These are phyloP conservation scores for Glonium stellatum DNA, from an alignment of 495 filamentous ascomycete species.

Conservation along the genomic window DNA sequence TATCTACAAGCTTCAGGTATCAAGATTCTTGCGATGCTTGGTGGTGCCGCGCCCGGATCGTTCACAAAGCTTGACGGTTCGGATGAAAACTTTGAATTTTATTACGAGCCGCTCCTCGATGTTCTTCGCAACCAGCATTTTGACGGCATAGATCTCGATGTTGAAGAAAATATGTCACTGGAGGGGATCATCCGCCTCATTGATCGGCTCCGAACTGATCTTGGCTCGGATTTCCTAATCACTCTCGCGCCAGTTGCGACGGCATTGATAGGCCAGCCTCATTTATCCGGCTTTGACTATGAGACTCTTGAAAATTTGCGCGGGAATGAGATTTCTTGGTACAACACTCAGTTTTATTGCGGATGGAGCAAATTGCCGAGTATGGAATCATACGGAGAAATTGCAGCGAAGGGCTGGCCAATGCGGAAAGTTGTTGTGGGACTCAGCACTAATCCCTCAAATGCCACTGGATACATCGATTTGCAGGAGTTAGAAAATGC, in stretches of 20 bases:
- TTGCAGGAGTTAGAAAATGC: no score
- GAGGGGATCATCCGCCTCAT: constrained; percentile 33
- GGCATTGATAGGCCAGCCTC: constrained; percentile 34
- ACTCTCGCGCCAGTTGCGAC: constrained; percentile 42
- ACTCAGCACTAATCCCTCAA: constrained; percentile 36
- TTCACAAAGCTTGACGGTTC: no score
- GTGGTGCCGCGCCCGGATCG: no score
- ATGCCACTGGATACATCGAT: constrained; percentile 35
- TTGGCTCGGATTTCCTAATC: constrained; percentile 41
- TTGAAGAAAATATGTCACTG: constrained; percentile 39
- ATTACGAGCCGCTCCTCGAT: constrained; percentile 36
- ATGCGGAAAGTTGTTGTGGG: constrained; percentile 38
- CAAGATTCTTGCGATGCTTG: no score
- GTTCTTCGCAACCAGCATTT: constrained; percentile 33
- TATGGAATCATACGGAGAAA: constrained; percentile 34
- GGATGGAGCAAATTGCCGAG: constrained; percentile 37
- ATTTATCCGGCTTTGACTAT: constrained; percentile 42
- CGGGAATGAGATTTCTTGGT: constrained; percentile 37
- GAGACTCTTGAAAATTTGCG: constrained; percentile 32
- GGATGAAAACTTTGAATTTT: no score
- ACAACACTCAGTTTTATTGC: constrained; percentile 43
- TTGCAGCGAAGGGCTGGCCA: constrained; percentile 38
- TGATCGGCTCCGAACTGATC: constrained; percentile 36
- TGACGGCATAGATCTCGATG: constrained; percentile 41
- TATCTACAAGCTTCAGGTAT: no score